Base-by-base conservation (phyloP, 106 monocot species). In the Dioscorea alata region DNA sequence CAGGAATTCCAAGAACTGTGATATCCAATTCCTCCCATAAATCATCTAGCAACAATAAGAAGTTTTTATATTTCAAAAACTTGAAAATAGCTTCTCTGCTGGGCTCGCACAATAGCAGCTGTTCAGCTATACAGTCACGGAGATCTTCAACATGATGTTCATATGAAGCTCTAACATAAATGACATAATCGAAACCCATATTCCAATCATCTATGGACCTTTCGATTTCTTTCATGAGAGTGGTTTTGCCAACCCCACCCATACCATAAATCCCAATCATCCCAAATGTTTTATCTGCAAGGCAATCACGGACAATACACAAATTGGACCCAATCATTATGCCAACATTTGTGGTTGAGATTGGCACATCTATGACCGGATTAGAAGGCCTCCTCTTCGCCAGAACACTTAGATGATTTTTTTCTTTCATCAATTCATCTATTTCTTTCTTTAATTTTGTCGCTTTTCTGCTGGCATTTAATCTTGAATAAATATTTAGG, bases 21-120 rank as follows among this genome's bases (percentile, higher is more conserved):
- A 28, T 70, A 10, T 70, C 32, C 5, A 71, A 16, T n/a, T 1
- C 21, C 6, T 59, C 25, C 71, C 70, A 71, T 8, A 77, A 42
- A 31, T 77, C 71, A 57, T 77, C 77, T 28, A 77, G 24, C 5
- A 77, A 57, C 12, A 77, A 18, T 4, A 77, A 48, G 49, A 77
- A 71, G 31, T 25, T 71, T 35, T 33, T 64, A 10, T 13, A 9
- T n/a, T 64, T 63, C 32, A 76, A 50, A 54, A 8, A 69, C 22
- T 70, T 32, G 33, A 22, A 58, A 22, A 76, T 61, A 57, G 24
- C 4, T 5, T 20, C 8, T 4, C 8, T 34, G 16, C 56, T 25
- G 2, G 34, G 6, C 28, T 28, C 0, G 6, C 23, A 19, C 15
- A 70, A 35, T 19, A 1, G 14, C 42, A 42, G 2, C 4, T 17